Evolutionary conservation across 2,329 filamentous ascomycete genomes (phyloP), one percentile per base, ranked within the genome.

Genomic region (Xylaria arbuscula): DNA sequence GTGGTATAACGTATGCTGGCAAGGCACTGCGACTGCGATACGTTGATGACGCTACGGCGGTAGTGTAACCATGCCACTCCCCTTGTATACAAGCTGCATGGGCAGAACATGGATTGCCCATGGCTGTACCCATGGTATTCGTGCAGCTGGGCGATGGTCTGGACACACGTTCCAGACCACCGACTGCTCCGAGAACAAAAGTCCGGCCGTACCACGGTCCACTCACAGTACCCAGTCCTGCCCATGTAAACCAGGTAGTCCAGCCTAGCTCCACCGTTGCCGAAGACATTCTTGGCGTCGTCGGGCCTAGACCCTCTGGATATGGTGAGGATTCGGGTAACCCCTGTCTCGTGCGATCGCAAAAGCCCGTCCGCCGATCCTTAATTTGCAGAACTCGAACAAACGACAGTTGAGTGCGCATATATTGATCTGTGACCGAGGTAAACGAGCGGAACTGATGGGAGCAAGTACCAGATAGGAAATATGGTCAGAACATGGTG

Each of bases 251-350:
- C n/a, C n/a, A 28, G 15, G 40, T 45, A 45, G 55, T 66, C 65
- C 45, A 65, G 45, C 40, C 34, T 50, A 47, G 53, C 66, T 65
- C 67, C 64, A 70, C 69, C 53, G 19, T 17, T 56, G 63, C 55
- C 53, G 60, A 69, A 54, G 53, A 48, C 59, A 63, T 48, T 64
- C 66, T 58, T 68, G 64, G 36, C 51, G 48, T 22, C 32, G 47
- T 36, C 47, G 61, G 68, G 70, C 48, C 70, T 72, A 72, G 70
- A 71, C 68, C 65, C 22, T 67, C 28, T 48, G 22, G 19, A 62
- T 53, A 38, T 40, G 61, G 57, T 51, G 59, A 61, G 57, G 56
- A 24, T 54, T 61, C 22, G 50, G 61, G 48, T 45, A 55, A 54
- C 48, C 58, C 28, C 55, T 60, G 58, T 42, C 55, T 47, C 22